Evolutionary conservation across 1,284 basidiomycete species (phyloP).

Genomic region (Omphalotus olearius): DNA sequence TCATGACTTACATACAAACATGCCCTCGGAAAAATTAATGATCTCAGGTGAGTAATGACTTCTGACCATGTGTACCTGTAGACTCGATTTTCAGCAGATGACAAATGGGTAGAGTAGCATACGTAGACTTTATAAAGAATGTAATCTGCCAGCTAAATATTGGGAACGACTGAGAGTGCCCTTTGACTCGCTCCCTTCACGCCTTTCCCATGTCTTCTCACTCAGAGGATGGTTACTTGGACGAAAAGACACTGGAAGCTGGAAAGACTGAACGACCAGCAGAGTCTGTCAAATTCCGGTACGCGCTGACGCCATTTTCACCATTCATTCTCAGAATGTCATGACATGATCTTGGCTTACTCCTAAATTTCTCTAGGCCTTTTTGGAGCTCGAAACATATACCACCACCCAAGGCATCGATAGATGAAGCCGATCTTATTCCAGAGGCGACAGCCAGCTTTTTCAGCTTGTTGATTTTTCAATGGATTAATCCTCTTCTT

Average conservation of each 20-base stretch:
- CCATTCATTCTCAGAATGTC: no score
- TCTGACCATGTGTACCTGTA: no score
- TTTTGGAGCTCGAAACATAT: conserved; percentile 3
- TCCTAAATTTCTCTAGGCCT: conserved; percentile 2
- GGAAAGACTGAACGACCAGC: neutral
- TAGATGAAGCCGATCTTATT: conserved; percentile 41
- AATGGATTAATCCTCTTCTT: conserved; percentile 75
- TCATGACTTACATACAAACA: no score
- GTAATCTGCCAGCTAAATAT: no score
- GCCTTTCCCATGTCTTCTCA: neutral
- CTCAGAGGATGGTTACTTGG: conserved; percentile 1
- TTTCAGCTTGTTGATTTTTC: conserved; percentile 41
- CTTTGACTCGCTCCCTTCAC: neutral
- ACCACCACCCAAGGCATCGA: conserved; percentile 32
- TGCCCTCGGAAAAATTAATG: no score
- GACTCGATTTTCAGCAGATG: no score
- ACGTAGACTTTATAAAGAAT: no score
- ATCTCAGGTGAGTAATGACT: no score
- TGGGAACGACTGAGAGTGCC: no score
- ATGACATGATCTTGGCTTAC: neutral
- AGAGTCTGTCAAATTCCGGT: neutral
- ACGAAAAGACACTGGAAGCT: conserved; percentile 3
- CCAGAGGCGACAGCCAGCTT: conserved; percentile 44
- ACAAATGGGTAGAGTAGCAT: no score
- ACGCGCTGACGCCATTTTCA: neutral